phyloP scores from a whole-genome alignment of 805 yeast species.

The Monosporozyma servazzii region DNA sequence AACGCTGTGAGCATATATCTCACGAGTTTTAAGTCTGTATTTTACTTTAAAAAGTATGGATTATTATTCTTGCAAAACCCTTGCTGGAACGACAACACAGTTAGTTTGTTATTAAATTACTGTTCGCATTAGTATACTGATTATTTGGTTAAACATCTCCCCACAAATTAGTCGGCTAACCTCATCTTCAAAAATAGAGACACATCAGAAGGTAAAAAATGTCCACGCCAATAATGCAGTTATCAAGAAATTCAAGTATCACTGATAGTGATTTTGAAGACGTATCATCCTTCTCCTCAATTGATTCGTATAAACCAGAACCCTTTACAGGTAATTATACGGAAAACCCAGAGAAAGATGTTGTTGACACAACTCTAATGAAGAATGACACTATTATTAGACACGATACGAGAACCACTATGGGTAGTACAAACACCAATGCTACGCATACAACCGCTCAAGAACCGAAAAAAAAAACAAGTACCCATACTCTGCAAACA shows the following conservation, averaged over 20 bases:
- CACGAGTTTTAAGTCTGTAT: not conserved
- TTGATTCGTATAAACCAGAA: conserved; percentile 22
- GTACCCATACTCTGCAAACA: conserved; percentile 3
- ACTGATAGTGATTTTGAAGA: conserved; percentile 20
- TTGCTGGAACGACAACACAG: too few relatives aligned
- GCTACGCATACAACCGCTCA: not conserved
- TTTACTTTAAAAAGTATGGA: not conserved
- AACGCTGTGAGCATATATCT: not conserved
- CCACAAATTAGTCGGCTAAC: not conserved
- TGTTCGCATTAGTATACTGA: too few relatives aligned
- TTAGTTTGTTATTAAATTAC: too few relatives aligned
- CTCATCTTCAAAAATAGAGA: not conserved
- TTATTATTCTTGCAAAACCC: too few relatives aligned
- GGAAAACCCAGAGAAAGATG: not conserved
- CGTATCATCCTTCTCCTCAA: conserved; percentile 22
- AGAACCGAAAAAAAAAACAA: conserved; percentile 1
- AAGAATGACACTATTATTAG: conserved; percentile 4
- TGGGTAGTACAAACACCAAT: not conserved
- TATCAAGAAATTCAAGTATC: not conserved
- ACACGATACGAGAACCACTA: not conserved
- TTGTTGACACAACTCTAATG: not conserved
- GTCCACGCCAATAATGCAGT: not conserved
- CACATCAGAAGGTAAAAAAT: not conserved
- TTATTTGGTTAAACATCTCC: not conserved
- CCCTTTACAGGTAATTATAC: conserved; percentile 15